Percentiles rank a stretch among this genome's conserved stretches.
Conservation (phyloP, 2,329 filamentous ascomycete genomes). For the Coniella lustricola region DNA sequence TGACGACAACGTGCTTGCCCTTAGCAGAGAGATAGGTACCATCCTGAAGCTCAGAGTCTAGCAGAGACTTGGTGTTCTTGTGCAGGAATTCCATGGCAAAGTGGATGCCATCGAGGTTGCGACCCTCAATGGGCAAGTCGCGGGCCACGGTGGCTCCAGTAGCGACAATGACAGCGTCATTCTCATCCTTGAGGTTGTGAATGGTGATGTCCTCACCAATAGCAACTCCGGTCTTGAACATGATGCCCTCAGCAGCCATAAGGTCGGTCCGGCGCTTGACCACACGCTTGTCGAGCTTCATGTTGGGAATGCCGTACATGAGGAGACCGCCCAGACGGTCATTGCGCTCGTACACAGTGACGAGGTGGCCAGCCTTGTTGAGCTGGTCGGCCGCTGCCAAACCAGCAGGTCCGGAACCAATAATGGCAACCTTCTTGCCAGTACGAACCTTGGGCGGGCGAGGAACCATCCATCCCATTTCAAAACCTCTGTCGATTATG, state of each 20-base stretch:
- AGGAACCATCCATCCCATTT: conserved; percentile 97
- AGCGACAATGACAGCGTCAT: conserved; percentile 82
- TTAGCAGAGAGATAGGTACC: conserved; percentile 88
- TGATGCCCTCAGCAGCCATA: conserved; percentile 82
- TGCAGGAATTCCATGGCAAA: conserved; percentile 97
- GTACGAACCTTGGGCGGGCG: conserved; percentile 70
- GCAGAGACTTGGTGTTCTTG: conserved; percentile 94
- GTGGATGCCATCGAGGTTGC: conserved; percentile 83
- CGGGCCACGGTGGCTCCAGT: conserved; percentile 91
- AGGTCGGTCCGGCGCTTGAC: conserved; percentile 94
- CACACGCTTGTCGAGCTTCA: conserved; percentile 98
- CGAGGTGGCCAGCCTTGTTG: conserved; percentile 81
- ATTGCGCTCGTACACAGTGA: conserved; percentile 88
- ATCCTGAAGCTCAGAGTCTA: conserved; percentile 82
- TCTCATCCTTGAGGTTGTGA: conserved; percentile 61
- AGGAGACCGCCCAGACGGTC: conserved; percentile 86
- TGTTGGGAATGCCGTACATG: conserved; percentile 99
- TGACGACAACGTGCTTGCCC: conserved; percentile 92
- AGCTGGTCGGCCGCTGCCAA: conserved; percentile 88
- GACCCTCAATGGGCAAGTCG: conserved; percentile 84
- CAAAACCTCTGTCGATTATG: conserved; percentile 94
- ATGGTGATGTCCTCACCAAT: conserved; percentile 72
- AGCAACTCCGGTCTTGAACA: conserved; percentile 69
- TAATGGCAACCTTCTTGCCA: conserved; percentile 80
- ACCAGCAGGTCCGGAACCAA: conserved; percentile 88